Evolutionary conservation across 2,329 filamentous ascomycete species (phyloP).

Genomic region (Chrysoporthe austroafricana): DNA sequence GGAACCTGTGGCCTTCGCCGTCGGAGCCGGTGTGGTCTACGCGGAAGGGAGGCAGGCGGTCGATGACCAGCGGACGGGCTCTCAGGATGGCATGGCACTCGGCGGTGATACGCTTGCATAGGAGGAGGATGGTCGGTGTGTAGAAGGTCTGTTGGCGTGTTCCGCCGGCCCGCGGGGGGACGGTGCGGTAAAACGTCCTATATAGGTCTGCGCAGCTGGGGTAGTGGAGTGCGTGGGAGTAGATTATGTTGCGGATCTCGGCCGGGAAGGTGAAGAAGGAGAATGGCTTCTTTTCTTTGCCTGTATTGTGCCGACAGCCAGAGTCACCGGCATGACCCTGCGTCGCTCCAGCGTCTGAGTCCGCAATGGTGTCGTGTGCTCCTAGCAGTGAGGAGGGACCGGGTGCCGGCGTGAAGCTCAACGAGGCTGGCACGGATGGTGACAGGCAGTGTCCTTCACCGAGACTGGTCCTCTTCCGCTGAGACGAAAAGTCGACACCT

Average conservation of each 20-base stretch:
- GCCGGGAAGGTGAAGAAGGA: constrained; percentile 39
- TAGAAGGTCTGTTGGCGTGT: constrained; percentile 26
- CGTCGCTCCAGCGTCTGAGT: neutral
- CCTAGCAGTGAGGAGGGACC: neutral
- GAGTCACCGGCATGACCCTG: neutral
- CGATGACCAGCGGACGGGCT: constrained; percentile 37
- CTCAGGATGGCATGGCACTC: constrained; percentile 39
- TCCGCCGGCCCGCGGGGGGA: constrained; percentile 3
- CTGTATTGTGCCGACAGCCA: neutral
- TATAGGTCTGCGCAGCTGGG: constrained; percentile 38
- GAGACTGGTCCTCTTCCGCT: neutral
- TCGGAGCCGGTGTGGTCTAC: constrained; percentile 29
- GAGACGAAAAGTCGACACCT: neutral
- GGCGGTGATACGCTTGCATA: constrained; percentile 40
- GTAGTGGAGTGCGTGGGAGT: constrained; percentile 36
- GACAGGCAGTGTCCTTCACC: neutral
- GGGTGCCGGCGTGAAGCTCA: neutral
- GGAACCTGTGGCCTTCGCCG: constrained; percentile 28
- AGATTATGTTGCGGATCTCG: constrained; percentile 43
- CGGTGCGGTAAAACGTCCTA: constrained; percentile 37
- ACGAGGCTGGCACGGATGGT: neutral
- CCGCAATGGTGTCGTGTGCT: neutral
- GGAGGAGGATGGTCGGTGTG: constrained; percentile 41
- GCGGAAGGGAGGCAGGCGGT: constrained; percentile 41
- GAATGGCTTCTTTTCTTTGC: neutral